These are phyloP conservation scores for Dissoconium aciculare DNA, from an alignment of 2,329 filamentous ascomycete species.

Conservation along the genomic window DNA sequence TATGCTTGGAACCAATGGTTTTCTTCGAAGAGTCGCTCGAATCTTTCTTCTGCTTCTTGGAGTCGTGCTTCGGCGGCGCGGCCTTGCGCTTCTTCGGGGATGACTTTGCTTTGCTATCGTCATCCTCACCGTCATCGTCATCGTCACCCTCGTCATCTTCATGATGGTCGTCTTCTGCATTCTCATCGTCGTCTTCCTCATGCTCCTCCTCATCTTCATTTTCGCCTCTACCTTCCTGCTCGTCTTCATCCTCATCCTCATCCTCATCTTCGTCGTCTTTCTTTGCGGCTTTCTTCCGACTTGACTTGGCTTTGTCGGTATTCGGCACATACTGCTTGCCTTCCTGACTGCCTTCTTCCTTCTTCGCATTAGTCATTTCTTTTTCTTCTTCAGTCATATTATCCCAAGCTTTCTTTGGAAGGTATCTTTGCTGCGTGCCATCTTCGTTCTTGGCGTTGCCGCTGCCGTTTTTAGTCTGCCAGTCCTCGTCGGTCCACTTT, in stretches of 20 bases:
- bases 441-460: conserved; percentile 31
- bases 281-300: conserved; percentile 21
- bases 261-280: conserved; percentile 22
- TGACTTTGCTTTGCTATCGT: conserved; percentile 4
- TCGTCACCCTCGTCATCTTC: conserved; percentile 21
- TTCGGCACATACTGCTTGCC: conserved; percentile 33
- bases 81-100: conserved; percentile 12
- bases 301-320: conserved; percentile 28
- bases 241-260: conserved; percentile 8
- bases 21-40: conserved; percentile 7
- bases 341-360: conserved; percentile 25
- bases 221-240: conserved; percentile 4
- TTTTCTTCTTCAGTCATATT: conserved; percentile 33
- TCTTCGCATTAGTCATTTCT: conserved; percentile 28
- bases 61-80: conserved; percentile 6
- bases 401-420: conserved; percentile 36
- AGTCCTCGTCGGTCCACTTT: conserved; percentile 35
- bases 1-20: conserved; percentile 21
- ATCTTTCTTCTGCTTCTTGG: conserved; percentile 25
- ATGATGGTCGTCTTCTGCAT: conserved; percentile 19
- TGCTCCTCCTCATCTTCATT: conserved; percentile 13
- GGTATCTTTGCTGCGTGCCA: conserved; percentile 31
- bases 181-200: conserved; percentile 17
- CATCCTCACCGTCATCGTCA: conserved; percentile 4
- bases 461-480: conserved; percentile 36